These are phyloP conservation scores for Histomonas meleagridis DNA, from an alignment of 208 protist genomes.

Conservation along the genomic window DNA sequence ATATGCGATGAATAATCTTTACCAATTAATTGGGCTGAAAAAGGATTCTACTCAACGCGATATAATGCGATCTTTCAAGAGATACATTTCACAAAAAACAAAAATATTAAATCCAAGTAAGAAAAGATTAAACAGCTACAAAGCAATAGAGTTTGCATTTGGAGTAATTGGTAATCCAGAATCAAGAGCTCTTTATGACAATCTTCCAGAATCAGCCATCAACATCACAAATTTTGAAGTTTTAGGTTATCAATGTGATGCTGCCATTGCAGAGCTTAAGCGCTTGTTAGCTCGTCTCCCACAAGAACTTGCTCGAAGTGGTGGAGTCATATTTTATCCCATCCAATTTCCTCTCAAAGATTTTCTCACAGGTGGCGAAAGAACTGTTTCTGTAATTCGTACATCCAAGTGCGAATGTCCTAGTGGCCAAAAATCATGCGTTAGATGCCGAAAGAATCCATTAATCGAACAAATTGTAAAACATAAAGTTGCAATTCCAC, in stretches of 20 bases:
- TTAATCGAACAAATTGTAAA: neutral
- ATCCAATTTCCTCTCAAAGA: neutral
- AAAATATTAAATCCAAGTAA: neutral
- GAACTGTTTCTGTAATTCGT: neutral
- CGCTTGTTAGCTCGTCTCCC: neutral
- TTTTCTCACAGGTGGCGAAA: neutral
- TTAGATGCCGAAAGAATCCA: neutral
- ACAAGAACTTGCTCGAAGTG: neutral
- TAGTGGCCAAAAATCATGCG: neutral
- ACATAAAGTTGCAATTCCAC: neutral
- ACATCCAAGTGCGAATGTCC: neutral
- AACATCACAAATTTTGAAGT: neutral
- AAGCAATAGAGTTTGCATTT: neutral
- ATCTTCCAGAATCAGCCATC: neutral
- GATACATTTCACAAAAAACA: conserved; percentile 24
- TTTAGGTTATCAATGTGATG: neutral
- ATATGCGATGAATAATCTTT: neutral
- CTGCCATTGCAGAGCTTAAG: neutral
- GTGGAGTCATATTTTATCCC: neutral
- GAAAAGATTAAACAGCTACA: neutral
- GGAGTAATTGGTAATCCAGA: neutral
- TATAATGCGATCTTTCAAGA: neutral
- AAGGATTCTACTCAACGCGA: neutral
- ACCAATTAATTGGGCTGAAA: neutral
- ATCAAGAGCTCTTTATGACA: neutral